Base-by-base conservation (phyloP, 2,329 filamentous ascomycete species). In the Penicillium italicum region DNA sequence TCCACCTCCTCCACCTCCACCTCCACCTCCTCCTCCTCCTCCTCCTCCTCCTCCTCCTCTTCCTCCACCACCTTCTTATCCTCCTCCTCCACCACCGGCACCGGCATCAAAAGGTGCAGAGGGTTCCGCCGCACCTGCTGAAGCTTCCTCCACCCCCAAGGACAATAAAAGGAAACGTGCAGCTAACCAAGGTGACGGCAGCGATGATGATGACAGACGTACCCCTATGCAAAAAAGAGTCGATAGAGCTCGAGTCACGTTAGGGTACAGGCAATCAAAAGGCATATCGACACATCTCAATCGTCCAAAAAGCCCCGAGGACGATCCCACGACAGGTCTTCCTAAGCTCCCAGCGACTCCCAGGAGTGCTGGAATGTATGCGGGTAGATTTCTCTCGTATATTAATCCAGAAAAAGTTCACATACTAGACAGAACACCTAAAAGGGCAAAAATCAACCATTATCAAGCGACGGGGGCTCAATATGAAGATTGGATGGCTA, bases 341-440 rank as follows among this genome's bases (percentile, higher is more conserved):
- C 38, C 20, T 4, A 4, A 8, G 5, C n/a, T 43, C 6, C 16
- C 41, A 2, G 3, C 12, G 7, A 31, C 2, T 16, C 18, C 18
- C 18, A 31, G 28, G 5, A 22, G 0, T 2, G 0, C 0, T 20
- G 5, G 28, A 1, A 31, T 5, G 12, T 9, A 2, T 4, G 2
- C 3, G 6, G 9, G 1, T 45, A n/a, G 4, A 1, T 0, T 4
- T 31, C 3, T 1, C 8, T 6, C 42, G 14, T 1, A 3, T 16
- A 0, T 22, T 0, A 45, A 45, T 7, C 8, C 42, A 16, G 42
- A 33, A 18, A 14, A 3, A 16, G 7, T 45, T 1, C 8, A 10
- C 12, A 4, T 45, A 4, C 0, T 22, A 14, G 1, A 24, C 1
- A 1, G 0, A n/a, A 33, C 43, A 7, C 43, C 43, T 16, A 1